A percentile compares a stretch with the other conserved stretches of the same genome.
phyloP scores from a whole-genome alignment of 371 early-diverging fungal species.

The Haplosporangium sp. region DNA sequence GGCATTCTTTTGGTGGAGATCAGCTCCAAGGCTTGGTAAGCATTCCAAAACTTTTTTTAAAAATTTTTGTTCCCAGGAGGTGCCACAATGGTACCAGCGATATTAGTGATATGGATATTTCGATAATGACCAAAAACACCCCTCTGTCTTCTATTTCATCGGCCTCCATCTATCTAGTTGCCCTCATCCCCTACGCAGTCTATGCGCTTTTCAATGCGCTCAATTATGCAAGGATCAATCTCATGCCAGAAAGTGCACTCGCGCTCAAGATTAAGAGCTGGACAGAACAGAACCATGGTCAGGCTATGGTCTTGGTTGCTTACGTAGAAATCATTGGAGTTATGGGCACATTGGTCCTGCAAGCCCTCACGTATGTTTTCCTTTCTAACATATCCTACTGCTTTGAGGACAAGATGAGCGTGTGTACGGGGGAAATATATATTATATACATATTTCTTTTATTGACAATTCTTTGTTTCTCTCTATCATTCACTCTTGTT shows the following conservation, averaged over 20 bases:
- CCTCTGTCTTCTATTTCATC: neutral
- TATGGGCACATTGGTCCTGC: slow-evolving; percentile 75
- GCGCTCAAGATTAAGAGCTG: slow-evolving; percentile 70
- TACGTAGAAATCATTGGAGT: slow-evolving; percentile 84
- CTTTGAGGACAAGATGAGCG: neutral
- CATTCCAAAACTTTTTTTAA: neutral
- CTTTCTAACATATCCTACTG: slow-evolving; percentile 1
- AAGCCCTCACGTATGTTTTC: slow-evolving; percentile 68
- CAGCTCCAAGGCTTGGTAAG: slow-evolving; percentile 78
- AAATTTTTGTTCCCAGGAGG: neutral
- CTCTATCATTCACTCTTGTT: neutral
- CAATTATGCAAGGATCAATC: slow-evolving; percentile 79
- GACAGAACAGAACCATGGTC: slow-evolving; percentile 76
- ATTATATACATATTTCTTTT: neutral
- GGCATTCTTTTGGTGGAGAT: slow-evolving; percentile 82
- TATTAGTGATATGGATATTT: too few species aligned
- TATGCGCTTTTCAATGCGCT: slow-evolving; percentile 89
- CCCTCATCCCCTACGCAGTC: slow-evolving; percentile 84
- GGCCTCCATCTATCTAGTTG: slow-evolving; percentile 59
- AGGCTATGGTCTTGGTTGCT: slow-evolving; percentile 80
- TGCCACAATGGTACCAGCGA: neutral
- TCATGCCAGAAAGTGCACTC: slow-evolving; percentile 74
- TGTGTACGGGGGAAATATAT: neutral
- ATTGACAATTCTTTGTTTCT: slow-evolving; percentile 3
- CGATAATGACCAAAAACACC: neutral